Base-by-base conservation (phyloP, 768 basidiomycete species). In the Zangia roseola region DNA sequence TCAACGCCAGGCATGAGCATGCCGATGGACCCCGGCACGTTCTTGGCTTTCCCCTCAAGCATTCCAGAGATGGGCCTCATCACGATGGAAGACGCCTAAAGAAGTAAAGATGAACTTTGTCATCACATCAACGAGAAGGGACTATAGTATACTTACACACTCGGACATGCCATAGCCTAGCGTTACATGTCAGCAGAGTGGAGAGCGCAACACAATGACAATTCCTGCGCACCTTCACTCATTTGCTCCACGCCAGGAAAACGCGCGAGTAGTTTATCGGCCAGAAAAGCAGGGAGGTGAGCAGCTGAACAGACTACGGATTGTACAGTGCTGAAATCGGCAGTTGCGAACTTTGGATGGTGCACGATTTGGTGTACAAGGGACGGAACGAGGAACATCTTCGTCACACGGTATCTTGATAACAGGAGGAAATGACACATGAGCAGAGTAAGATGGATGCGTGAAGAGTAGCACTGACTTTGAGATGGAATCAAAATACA, bases 121-220 rank as follows among this genome's bases (percentile, higher is more conserved):
- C 40, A 17, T n/a, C n/a, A 23, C n/a, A 31, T 6, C 26, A 36
- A n/a, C n/a, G n/a, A 40, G 33, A 36, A 35, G 28, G n/a, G 17
- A 14, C 2, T 3, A 3, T 9, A 16, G 30, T 45, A 39, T 17
- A 67, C 84, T 44, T 59, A 85, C 84, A 45, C 64, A 64, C 74
- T 87, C 85, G 0, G 84, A 84, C 76, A 86, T 79, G 19, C 87
- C 88, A 56, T 86, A 89, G 0, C 84, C 86, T 84, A 47, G n/a
- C 8, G 24, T 13, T 24, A 12, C 19, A 20, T 19, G 17, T 57
- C 49, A 64, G 26, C n/a, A n/a, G n/a, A n/a, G n/a, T n/a, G n/a
- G n/a, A n/a, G n/a, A n/a, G n/a, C n/a, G n/a, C n/a, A n/a, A n/a
- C n/a, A n/a, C n/a, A n/a, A n/a, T n/a, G n/a, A n/a, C n/a, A 23